A percentile compares a stretch with the other conserved stretches of the same genome.
Evolutionary conservation across 768 basidiomycete genomes (phyloP).

Genomic region (Trametes coccinea): DNA sequence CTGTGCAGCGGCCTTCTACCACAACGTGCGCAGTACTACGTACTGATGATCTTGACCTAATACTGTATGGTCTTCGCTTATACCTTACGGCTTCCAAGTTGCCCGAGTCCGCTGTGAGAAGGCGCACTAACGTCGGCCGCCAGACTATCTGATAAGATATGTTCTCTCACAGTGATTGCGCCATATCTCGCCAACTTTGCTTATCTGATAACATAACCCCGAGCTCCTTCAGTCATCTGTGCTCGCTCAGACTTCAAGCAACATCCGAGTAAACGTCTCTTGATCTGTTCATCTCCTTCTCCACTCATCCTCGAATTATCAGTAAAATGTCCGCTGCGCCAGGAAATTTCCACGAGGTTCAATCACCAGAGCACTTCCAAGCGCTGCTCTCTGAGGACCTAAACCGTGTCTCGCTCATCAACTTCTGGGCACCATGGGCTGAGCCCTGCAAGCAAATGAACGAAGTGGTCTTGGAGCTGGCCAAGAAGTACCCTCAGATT

Average conservation of each 20-base stretch:
- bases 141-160: conserved; percentile 15
- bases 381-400: conserved; percentile 74
- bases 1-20: too few relatives aligned
- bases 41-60: too few relatives aligned
- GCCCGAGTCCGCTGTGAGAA: too few relatives aligned
- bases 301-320: neutral
- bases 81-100: too few relatives aligned
- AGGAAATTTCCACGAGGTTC: conserved; percentile 49
- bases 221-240: neutral
- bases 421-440: conserved; percentile 95
- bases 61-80: too few relatives aligned
- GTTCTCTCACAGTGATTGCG: conserved; percentile 16
- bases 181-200: conserved; percentile 13
- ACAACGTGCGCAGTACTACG: too few relatives aligned
- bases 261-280: conserved; percentile 9
- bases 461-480: conserved; percentile 68
- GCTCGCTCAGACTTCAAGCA: neutral
- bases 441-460: conserved; percentile 91
- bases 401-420: conserved; percentile 78
- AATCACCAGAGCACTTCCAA: conserved; percentile 73
- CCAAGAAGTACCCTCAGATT: conserved; percentile 65
- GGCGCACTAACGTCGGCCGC: too few relatives aligned
- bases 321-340: conserved; percentile 26
- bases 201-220: conserved; percentile 19
- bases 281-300: neutral